Evolutionary conservation across 192 early-diverging fungal genomes (phyloP), one percentile per base, ranked within the genome.

Genomic region (Podila clonocystis): DNA sequence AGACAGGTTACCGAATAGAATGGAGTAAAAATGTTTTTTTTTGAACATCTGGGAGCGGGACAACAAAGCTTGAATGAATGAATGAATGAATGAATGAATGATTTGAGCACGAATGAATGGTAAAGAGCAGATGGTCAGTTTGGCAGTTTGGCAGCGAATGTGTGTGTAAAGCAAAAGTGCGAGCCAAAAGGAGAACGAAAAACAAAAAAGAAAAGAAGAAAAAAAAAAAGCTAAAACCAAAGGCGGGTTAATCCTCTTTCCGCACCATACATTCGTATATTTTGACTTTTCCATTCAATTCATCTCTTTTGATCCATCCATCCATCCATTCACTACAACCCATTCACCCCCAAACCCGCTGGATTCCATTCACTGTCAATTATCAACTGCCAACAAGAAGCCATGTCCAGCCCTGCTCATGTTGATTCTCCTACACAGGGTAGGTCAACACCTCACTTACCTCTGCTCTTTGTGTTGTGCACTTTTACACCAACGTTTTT

Each of bases 341-440:
- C 22, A 55, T 22, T 12, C n/a, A 2, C 24, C 52, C 8, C 24
- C n/a, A 6, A n/a, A 24, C 52, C 12, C 52, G 5, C 24, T 55
- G n/a, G n/a, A 24, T 24, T 24, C 24, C 24, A n/a, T 55, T 19
- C 8, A 24, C 24, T 9, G 11, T 9, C 52, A 5, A 24, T 22
- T 52, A n/a, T 52, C 17, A 52, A 52, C 50, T n/a, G 50, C n/a
- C 50, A 52, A 52, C 6, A 17, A 55, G n/a, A 24, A 55, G 52
- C 24, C 20, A 55, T 55, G 52, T 55, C 52, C 52, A 55, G 52
- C 52, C 52, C 52, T 55, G 52, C 52, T 12, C 52, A 55, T 55
- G 52, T 26, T 9, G 52, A 55, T n/a, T 55, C 52, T 55, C 52
- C 52, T 55, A 55, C 52, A 22, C 52, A 55, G 52, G 52, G 52